Conservation (phyloP, 2,329 filamentous ascomycete genomes). For the Lasiodiplodia hormozganensis region DNA sequence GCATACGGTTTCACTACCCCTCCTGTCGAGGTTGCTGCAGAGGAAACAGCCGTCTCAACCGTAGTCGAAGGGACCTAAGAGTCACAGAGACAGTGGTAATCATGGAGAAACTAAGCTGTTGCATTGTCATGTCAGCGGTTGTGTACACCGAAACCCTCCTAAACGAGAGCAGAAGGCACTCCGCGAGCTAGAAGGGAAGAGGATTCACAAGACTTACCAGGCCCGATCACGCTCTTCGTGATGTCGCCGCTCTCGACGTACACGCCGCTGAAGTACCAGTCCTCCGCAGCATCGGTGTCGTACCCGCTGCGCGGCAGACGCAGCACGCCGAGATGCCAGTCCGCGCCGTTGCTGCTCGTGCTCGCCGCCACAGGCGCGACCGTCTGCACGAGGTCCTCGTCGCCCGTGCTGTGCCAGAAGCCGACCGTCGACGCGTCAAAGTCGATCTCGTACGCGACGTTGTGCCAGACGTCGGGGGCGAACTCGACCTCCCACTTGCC, state of each 20-base stretch:
- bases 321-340: constrained; percentile 76
- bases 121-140: not conserved
- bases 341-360: constrained; percentile 70
- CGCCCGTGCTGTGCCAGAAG: constrained; percentile 74
- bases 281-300: constrained; percentile 61
- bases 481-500: constrained; percentile 70
- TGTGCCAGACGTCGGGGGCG: constrained; percentile 72
- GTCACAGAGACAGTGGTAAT: not conserved
- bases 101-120: not conserved
- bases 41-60: not conserved
- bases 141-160: not conserved
- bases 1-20: not conserved
- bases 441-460: constrained; percentile 76
- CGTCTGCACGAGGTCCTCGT: constrained; percentile 62
- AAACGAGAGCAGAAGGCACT: not conserved
- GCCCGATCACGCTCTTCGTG: constrained; percentile 36
- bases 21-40: not conserved
- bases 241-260: constrained; percentile 70
- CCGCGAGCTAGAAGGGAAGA: not conserved
- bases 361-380: constrained; percentile 66
- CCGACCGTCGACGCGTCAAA: constrained; percentile 68
- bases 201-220: constrained; percentile 29
- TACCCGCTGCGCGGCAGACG: constrained; percentile 67
- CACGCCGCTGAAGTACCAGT: constrained; percentile 75
- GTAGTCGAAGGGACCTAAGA: not conserved